Percentiles rank a stretch among this genome's conserved stretches.
Evolutionary conservation across 495 filamentous ascomycete species (phyloP).

Genomic region (Talaromyces proteolyticus): DNA sequence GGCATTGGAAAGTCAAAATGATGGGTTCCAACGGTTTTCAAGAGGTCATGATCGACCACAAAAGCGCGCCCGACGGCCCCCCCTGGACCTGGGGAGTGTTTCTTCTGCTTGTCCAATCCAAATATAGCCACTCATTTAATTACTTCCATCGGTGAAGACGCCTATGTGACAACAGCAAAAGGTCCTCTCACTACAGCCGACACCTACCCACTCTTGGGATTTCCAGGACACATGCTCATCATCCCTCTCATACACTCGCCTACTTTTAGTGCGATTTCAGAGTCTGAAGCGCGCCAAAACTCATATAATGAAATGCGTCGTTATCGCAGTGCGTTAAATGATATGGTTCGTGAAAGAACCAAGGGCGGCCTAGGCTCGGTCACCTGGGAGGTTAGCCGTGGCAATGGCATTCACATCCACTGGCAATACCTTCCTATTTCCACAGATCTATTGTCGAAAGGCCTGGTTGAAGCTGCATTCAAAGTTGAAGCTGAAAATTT

Average conservation of each 20-base stretch:
- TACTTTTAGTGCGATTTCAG: conserved; percentile 55
- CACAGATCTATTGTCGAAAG: conserved; percentile 52
- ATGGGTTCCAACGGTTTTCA: conserved; percentile 59
- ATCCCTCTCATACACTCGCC: conserved; percentile 77
- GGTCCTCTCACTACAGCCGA: conserved; percentile 69
- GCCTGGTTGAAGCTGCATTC: conserved; percentile 77
- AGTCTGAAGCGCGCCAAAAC: conserved; percentile 41
- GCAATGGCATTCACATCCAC: conserved; percentile 74
- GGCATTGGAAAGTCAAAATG: conserved; percentile 38
- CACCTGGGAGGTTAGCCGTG: conserved; percentile 83
- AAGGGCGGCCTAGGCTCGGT: conserved; percentile 65
- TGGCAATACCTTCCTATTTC: conserved; percentile 92
- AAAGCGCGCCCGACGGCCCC: conserved; percentile 55
- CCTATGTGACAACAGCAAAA: conserved; percentile 87
- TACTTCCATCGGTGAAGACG: conserved; percentile 74
- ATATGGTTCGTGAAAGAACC: conserved; percentile 50
- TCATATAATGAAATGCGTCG: conserved; percentile 74
- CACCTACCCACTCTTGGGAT: conserved; percentile 64
- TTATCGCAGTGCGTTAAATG: conserved; percentile 66
- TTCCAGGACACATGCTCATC: conserved; percentile 84
- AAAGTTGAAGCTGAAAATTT: conserved; percentile 76
- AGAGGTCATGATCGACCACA: conserved; percentile 34
- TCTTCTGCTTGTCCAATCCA: conserved; percentile 88
- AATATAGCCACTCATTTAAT: conserved; percentile 82
- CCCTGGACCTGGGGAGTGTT: conserved; percentile 73